phyloP scores from a whole-genome alignment of 176 grass and related monocot species.

The Phoenix roebelenii region DNA sequence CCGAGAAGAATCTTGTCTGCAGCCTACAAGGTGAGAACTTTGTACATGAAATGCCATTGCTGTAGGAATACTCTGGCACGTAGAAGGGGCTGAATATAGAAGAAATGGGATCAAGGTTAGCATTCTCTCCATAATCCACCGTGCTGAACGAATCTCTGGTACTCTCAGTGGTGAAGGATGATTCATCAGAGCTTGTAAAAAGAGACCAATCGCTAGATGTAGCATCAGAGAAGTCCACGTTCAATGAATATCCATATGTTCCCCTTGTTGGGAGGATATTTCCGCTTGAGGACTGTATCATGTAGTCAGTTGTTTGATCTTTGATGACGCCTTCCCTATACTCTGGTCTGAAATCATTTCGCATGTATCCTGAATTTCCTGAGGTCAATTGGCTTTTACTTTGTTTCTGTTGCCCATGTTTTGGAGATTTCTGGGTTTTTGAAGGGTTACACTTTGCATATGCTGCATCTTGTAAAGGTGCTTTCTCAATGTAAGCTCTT shows the following conservation, averaged over 20 bases:
- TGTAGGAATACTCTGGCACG: slow-evolving; percentile 39
- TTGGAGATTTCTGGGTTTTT: slow-evolving; percentile 49
- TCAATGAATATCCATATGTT: slow-evolving; percentile 46
- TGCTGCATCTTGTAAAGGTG: slow-evolving; percentile 20
- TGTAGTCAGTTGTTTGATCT: slow-evolving; percentile 26
- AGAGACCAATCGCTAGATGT: slow-evolving; percentile 89
- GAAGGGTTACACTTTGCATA: slow-evolving; percentile 31
- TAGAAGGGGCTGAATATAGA: slow-evolving; percentile 78
- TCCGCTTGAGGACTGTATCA: slow-evolving; percentile 13
- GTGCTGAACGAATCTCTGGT: slow-evolving; percentile 96
- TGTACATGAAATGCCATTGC: slow-evolving; percentile 37
- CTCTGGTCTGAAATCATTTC: slow-evolving; percentile 60
- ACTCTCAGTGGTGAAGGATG: slow-evolving; percentile 95
- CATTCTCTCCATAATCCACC: slow-evolving; percentile 62
- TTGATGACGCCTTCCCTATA: slow-evolving; percentile 19
- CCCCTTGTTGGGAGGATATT: slow-evolving; percentile 34
- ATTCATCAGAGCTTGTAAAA: slow-evolving; percentile 96
- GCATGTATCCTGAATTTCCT: slow-evolving; percentile 29
- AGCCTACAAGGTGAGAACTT: slow-evolving; percentile 46
- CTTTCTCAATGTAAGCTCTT: slow-evolving; percentile 62
- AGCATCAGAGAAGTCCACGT: slow-evolving; percentile 75
- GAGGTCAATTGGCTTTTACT: slow-evolving; percentile 11
- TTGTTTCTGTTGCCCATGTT: slow-evolving; percentile 37
- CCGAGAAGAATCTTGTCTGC: slow-evolving; percentile 68
- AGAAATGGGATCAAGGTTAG: slow-evolving; percentile 50